Percentiles rank a stretch among this genome's conserved stretches.
Conservation (phyloP, 1,139 yeast genomes). For the Hyphopichia burtonii region DNA sequence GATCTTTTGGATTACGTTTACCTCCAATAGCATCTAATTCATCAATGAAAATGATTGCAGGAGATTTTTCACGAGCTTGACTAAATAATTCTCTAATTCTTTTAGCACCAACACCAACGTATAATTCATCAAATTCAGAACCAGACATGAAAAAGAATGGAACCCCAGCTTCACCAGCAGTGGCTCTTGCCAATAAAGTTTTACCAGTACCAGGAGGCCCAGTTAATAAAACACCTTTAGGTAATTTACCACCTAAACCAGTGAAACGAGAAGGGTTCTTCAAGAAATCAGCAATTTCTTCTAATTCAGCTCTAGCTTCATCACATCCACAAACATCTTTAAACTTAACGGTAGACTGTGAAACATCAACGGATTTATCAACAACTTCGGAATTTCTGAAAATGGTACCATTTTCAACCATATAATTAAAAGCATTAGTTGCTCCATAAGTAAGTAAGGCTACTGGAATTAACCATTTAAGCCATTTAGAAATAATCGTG, state of each 20-base stretch:
- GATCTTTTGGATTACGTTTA: conserved; percentile 94
- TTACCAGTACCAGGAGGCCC: conserved; percentile 99
- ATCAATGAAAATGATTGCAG: conserved; percentile 95
- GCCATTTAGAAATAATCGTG: conserved; percentile 79
- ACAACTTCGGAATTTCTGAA: conserved; percentile 74
- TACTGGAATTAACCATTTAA: conserved; percentile 84
- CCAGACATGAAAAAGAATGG: conserved; percentile 99
- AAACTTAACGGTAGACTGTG: conserved; percentile 84
- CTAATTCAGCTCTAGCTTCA: conserved; percentile 95
- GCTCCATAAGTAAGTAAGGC: conserved; percentile 74
- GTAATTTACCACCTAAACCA: conserved; percentile 94
- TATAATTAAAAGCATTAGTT: conserved; percentile 69
- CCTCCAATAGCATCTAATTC: conserved; percentile 99
- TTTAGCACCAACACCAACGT: conserved; percentile 99
- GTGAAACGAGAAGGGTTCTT: conserved; percentile 96
- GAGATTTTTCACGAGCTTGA: conserved; percentile 93
- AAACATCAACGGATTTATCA: conserved; percentile 78
- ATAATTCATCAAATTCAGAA: conserved; percentile 95
- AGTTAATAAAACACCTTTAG: conserved; percentile 93
- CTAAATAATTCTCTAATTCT: conserved; percentile 90
- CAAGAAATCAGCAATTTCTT: conserved; percentile 93
- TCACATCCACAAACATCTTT: conserved; percentile 97
- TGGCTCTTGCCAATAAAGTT: conserved; percentile 93
- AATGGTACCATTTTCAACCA: conserved; percentile 82
- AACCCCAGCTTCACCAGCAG: conserved; percentile 99